Evolutionary conservation across 1,284 basidiomycete genomes (phyloP).

Genomic region (Grifola frondosa): DNA sequence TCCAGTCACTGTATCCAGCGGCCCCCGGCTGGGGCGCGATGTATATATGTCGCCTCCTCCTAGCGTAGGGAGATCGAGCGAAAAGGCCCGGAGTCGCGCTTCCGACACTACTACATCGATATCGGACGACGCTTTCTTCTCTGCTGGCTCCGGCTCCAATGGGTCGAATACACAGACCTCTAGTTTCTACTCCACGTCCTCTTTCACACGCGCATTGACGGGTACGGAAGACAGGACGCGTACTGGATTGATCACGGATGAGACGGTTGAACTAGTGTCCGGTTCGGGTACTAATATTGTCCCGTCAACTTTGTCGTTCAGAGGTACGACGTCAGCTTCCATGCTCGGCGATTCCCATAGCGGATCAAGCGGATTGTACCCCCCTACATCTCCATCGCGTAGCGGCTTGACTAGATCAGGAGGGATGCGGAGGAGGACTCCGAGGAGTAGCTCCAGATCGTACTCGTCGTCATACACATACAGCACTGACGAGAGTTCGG

Average conservation of each 20-base stretch:
- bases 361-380: constrained; percentile 31
- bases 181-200: constrained; percentile 35
- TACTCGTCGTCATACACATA: constrained; percentile 37
- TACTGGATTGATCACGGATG: constrained; percentile 26
- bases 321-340: constrained; percentile 55
- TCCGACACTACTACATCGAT: constrained; percentile 39
- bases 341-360: constrained; percentile 59
- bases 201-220: constrained; percentile 26
- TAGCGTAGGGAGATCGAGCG: constrained; percentile 40
- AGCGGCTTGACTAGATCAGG: constrained; percentile 51
- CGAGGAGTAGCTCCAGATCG: constrained; percentile 36
- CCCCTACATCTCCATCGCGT: constrained; percentile 32
- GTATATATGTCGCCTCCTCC: constrained; percentile 65
- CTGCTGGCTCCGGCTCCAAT: constrained; percentile 36
- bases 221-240: constrained; percentile 20
- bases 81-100: constrained; percentile 28
- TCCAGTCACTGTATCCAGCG: constrained; percentile 59
- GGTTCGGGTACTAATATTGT: constrained; percentile 46
- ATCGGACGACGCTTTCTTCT: constrained; percentile 62
- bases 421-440: constrained; percentile 54
- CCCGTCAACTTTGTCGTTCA: constrained; percentile 54
- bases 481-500: constrained; percentile 43
- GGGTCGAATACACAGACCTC: constrained; percentile 35
- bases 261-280: constrained; percentile 39
- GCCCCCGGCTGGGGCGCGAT: constrained; percentile 48